Conservation (phyloP, 2,329 filamentous ascomycete species). For the Penicillium sp. region DNA sequence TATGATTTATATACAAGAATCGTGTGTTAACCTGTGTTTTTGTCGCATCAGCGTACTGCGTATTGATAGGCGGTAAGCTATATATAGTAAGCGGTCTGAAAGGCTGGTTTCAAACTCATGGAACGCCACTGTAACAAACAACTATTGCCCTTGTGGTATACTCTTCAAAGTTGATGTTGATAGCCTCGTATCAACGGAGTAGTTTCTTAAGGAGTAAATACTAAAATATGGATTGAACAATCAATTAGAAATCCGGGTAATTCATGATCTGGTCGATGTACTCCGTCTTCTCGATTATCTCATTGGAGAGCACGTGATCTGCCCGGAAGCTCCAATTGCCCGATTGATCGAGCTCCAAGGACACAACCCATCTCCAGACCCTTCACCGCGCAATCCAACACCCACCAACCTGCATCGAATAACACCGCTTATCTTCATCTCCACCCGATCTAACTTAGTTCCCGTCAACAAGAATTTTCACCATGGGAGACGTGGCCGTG, state of each 20-base stretch:
- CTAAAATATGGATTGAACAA: not conserved
- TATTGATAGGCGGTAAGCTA: too few species aligned
- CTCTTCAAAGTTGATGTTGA: too few species aligned
- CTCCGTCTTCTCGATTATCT: not conserved
- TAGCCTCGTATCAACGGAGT: too few species aligned
- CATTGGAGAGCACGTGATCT: not conserved
- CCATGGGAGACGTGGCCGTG: constrained; percentile 84
- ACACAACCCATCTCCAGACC: not conserved
- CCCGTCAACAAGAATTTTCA: constrained; percentile 17
- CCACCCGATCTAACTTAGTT: not conserved
- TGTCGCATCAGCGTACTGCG: too few species aligned
- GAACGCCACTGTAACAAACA: too few species aligned
- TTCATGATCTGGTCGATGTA: not conserved
- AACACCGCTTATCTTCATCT: not conserved
- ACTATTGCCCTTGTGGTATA: too few species aligned
- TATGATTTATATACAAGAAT: too few species aligned
- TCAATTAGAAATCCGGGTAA: not conserved
- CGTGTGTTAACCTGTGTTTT: too few species aligned
- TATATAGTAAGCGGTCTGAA: too few species aligned
- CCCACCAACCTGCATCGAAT: constrained; percentile 5
- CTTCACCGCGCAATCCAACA: not conserved
- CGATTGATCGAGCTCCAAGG: constrained; percentile 3
- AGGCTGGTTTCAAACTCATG: too few species aligned
- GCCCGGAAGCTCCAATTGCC: not conserved
- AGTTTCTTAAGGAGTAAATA: not conserved